Base-by-base conservation (phyloP, 2,329 filamentous ascomycete species). In the Fusarium multiceps region DNA sequence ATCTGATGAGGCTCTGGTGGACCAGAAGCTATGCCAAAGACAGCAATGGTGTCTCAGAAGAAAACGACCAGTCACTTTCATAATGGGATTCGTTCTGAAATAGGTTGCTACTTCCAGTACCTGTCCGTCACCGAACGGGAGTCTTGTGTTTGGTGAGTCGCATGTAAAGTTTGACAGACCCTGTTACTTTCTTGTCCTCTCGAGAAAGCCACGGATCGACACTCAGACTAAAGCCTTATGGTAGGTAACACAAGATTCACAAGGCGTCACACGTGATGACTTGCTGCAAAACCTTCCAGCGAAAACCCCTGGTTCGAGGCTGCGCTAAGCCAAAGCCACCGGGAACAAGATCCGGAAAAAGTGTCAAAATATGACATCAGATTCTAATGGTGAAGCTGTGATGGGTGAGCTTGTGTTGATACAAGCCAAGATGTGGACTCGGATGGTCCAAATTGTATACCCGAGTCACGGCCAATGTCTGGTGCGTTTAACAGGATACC, bases 121-220 rank as follows among this genome's bases (percentile, higher is more conserved):
- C 50, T 69, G 65, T 37, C 68, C 34, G 20, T 37, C 45, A 45
- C 41, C 13, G 12, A 2, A 28, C 6, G 9, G 10, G 16, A 30
- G 3, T 13, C 8, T 3, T 21, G n/a, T 23, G 25, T 18, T 6
- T 41, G 37, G 27, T 47, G 43, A 16, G 51, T 55, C 37, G 20
- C 11, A 30, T 21, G 11, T 6, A 50, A 43, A 63, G 57, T 34
- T 60, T 42, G 55, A 23, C 25, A 14, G 25, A 40, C 34, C 2
- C 59, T 50, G 67, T 58, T 71, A 51, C 4, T 21, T 3, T 54
- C 34, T 41, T 47, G 25, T 57, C 51, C 47, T 48, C 28, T 21
- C 20, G 13, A 53, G 34, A 18, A 30, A 65, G 63, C 34, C 43
- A 68, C 28, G 20, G 68, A 70, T 71, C 68, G 65, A 34, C 16